phyloP scores from a whole-genome alignment of 805 yeast genomes.

The Saccharomycopsis sp. region DNA sequence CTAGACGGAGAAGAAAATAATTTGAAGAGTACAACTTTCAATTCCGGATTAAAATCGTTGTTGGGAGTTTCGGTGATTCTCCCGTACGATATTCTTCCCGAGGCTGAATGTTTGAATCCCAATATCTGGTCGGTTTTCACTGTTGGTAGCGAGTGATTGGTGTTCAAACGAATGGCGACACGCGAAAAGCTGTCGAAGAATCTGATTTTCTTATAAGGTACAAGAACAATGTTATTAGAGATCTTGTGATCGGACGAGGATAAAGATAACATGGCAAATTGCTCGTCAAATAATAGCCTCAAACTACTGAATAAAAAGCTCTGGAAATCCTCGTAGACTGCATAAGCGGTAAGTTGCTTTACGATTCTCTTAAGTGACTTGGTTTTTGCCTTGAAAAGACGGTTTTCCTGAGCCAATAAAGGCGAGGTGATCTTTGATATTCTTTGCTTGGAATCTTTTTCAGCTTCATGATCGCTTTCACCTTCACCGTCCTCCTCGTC shows the following conservation, averaged over 20 bases:
- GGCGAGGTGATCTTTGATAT: conserved; percentile 12
- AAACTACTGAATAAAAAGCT: conserved; percentile 13
- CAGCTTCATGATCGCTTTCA: conserved; percentile 3
- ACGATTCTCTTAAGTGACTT: conserved; percentile 13
- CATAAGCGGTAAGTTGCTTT: conserved; percentile 6
- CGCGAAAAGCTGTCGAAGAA: conserved; percentile 2
- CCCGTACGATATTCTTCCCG: conserved; percentile 9
- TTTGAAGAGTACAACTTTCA: conserved; percentile 12
- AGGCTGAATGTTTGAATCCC: conserved; percentile 12
- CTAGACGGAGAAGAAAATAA: background rate
- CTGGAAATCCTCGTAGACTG: conserved; percentile 15
- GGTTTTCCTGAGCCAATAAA: conserved; percentile 11
- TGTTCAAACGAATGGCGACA: conserved; percentile 16
- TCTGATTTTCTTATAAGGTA: conserved; percentile 19
- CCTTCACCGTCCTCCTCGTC: conserved; percentile 14
- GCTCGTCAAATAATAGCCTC: conserved; percentile 18
- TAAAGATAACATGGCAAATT: conserved; percentile 14
- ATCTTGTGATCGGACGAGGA: conserved; percentile 13
- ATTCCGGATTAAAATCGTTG: conserved; percentile 20
- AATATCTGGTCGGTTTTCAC: conserved; percentile 15
- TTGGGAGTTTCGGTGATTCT: conserved; percentile 16
- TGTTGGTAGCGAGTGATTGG: conserved; percentile 18
- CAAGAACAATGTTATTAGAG: conserved; percentile 18
- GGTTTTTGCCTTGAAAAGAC: conserved; percentile 13
- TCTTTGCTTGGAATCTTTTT: background rate